Conservation (phyloP, 225 moss, liverwort and hornwort genomes). For the Physcomitrellopsis africana region DNA sequence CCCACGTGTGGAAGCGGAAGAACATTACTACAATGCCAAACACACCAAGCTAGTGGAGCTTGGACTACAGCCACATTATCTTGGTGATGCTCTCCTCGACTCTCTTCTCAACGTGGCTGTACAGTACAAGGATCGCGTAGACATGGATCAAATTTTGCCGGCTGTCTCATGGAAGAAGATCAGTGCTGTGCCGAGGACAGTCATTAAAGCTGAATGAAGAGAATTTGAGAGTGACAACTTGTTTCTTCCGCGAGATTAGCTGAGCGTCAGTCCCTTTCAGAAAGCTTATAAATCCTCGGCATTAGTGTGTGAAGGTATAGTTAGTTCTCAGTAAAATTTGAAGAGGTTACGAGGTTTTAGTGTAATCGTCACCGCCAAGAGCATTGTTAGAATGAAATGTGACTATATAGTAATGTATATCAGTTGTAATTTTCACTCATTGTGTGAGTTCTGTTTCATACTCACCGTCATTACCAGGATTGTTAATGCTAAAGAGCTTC, state of each 20-base stretch:
- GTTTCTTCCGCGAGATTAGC: constrained; percentile 19
- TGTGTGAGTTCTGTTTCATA: constrained; percentile 20
- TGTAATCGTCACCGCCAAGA: constrained; percentile 15
- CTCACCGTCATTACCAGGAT: constrained; percentile 18
- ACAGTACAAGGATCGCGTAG: constrained; percentile 79
- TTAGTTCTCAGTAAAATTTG: constrained; percentile 22
- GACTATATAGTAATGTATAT: constrained; percentile 16
- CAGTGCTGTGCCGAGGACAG: constrained; percentile 79
- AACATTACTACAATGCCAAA: constrained; percentile 99
- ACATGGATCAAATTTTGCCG: constrained; percentile 85
- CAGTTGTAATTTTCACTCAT: constrained; percentile 18
- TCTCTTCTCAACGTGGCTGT: constrained; percentile 92
- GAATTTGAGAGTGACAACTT: constrained; percentile 22
- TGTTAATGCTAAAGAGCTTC: constrained; percentile 17
- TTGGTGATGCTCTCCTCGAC: constrained; percentile 82
- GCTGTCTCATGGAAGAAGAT: constrained; percentile 94
- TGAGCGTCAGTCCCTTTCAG: constrained; percentile 14
- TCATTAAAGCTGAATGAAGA: constrained; percentile 59
- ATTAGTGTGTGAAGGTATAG: constrained; percentile 1
- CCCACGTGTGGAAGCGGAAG: constrained; percentile 90
- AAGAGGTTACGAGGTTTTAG: constrained; percentile 1
- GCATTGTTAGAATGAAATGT: constrained; percentile 22
- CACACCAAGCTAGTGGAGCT: constrained; percentile 92
- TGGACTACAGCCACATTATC: constrained; percentile 86
- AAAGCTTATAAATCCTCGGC: constrained; percentile 9